Base-by-base conservation (phyloP, 1,284 basidiomycete genomes). In the Mycena sp. region DNA sequence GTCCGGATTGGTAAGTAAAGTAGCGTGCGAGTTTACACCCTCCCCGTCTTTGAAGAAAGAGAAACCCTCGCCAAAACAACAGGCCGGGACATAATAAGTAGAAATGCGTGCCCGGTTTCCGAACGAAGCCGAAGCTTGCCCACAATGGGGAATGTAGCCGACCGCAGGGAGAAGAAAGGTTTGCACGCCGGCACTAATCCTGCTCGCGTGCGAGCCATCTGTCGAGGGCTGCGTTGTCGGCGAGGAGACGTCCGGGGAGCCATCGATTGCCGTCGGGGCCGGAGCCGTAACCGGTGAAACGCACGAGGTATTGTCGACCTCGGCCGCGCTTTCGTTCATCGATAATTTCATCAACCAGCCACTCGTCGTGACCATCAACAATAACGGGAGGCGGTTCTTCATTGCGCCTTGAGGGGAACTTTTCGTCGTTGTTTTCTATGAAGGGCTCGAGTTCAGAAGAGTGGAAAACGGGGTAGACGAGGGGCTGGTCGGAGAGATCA, bases 201-300 rank as follows among this genome's bases (percentile, higher is more conserved):
- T n/a, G n/a, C n/a, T n/a, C n/a, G n/a, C n/a, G 32, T 35, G 32
- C 14, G 32, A 35, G 32, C 32, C 32, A 35, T 7, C 32, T 7
- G 14, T 76, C 71, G 3, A 76, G 61, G 0, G 71, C 72, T 30
- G 68, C 67, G 11, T 58, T 67, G 16, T 76, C 64, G 5, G 70
- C 63, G 5, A 76, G n/a, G 25, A 67, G 44, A 0, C 44, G 23
- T 0, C 66, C 55, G 1, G 70, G 43, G 4, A 75, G 32, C 75
- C 73, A 76, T 14, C 67, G 50, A 32, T 77, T 67, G 45, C 72
- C 63, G 21, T 69, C 71, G 2, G 56, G 61, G 3, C 67, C 71
- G n/a, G n/a, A n/a, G n/a, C n/a, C n/a, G 35, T 71, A 70, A 1
- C 71, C 68, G 7, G 62, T 43, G 69, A 70, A 76, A 1, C 68